A percentile compares a stretch with the other conserved stretches of the same genome.
Evolutionary conservation across 331 rosid species (phyloP).

Genomic region (Erythrophleum ivorense): DNA sequence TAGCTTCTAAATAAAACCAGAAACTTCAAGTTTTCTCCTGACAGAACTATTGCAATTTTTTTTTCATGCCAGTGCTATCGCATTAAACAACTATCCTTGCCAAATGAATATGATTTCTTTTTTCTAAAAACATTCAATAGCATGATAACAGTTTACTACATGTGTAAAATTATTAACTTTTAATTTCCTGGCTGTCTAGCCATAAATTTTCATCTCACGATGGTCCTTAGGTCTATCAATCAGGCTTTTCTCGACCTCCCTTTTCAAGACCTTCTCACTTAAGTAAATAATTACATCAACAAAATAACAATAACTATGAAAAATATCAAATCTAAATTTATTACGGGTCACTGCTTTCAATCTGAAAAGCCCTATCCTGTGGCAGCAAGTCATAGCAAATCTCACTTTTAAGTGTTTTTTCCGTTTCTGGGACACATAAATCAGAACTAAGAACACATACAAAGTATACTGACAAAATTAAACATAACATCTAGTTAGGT

Average conservation of each 20-base stretch:
- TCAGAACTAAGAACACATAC: background rate
- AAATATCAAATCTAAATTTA: background rate
- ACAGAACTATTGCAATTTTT: background rate
- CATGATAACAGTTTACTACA: background rate
- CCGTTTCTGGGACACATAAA: background rate
- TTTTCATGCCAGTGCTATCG: background rate
- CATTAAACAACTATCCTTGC: background rate
- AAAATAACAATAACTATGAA: background rate
- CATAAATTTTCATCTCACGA: background rate
- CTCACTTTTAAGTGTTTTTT: background rate
- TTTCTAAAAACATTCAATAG: no score
- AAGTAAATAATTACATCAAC: background rate
- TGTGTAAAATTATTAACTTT: background rate
- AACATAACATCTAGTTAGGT: background rate
- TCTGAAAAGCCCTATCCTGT: constrained; percentile 7
- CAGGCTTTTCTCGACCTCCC: background rate
- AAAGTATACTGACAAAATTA: background rate
- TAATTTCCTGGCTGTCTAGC: background rate
- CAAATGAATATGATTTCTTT: no score
- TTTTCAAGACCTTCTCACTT: background rate
- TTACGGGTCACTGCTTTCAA: constrained; percentile 6
- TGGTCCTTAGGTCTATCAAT: background rate
- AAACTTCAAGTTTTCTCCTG: background rate
- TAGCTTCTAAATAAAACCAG: background rate
- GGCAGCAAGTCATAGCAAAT: background rate